Evolutionary conservation across 495 filamentous ascomycete genomes (phyloP), one percentile per base, ranked within the genome.

Genomic region (Penicillium cataractarum): DNA sequence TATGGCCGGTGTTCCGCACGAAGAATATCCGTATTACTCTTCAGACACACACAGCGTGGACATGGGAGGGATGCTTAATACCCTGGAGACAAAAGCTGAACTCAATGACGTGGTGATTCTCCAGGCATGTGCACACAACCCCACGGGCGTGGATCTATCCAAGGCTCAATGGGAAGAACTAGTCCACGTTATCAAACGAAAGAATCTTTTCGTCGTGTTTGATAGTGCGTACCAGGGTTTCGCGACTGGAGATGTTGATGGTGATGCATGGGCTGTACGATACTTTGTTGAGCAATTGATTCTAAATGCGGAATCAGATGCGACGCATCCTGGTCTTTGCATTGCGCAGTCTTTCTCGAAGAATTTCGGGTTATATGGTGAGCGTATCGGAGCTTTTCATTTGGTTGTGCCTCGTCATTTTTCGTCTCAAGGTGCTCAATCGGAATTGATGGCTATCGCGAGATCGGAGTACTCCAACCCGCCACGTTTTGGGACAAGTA

Each of bases 191-290:
- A 61, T 67, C 8, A 29, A 67, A 19, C 12, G 55, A 17, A 78
- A 72, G 57, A 55, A 58, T 5, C 63, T 80, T 1, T 72, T 82
- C 58, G 62, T 68, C 2, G 58, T 83, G 27, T 80, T 83, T 49
- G 80, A 83, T 57, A 66, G 63, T 31, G 78, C 80, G 0, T 82
- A 82, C 55, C 76, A 77, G 58, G 80, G 80, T 0, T 78, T 83
- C 64, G 77, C 75, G 13, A 71, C 78, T 1, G 80, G 80, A 1
- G 52, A 72, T 42, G 57, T 74, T 2, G 72, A 76, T 17, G 57
- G 68, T 7, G 80, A 83, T 61, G 74, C 74, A 9, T 80, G 74
- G 73, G 64, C 78, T 6, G 66, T 82, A 9, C 73, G 76, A 0
- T 60, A 78, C 26, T 83, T 80, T 7, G 17, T 51, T n/a, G 48